These are phyloP conservation scores for Termitomyces titanicus DNA, from an alignment of 768 basidiomycete species.

Conservation along the genomic window DNA sequence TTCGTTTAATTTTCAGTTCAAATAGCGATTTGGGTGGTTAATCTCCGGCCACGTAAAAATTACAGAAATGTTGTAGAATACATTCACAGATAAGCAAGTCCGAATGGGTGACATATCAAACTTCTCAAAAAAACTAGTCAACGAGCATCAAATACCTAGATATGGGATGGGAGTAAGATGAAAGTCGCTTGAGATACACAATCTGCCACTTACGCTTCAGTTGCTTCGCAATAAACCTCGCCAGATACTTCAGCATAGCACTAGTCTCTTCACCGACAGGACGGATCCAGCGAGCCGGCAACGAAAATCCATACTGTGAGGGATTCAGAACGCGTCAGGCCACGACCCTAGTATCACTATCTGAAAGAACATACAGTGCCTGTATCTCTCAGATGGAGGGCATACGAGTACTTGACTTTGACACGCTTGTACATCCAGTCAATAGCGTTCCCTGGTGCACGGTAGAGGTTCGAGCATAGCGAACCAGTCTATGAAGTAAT, in stretches of 20 bases:
- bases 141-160: too few species aligned
- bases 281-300: conserved; percentile 69
- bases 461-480: conserved; percentile 44
- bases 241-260: conserved; percentile 61
- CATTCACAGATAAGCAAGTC: too few species aligned
- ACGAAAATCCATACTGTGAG: conserved; percentile 70
- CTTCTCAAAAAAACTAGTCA: too few species aligned
- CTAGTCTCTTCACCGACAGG: conserved; percentile 78
- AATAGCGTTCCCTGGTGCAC: conserved; percentile 59
- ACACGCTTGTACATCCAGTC: conserved; percentile 61
- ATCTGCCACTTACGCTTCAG: conserved; percentile 25
- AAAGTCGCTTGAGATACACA: too few species aligned
- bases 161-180: too few species aligned
- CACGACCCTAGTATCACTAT: too few species aligned
- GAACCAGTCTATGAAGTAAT: conserved; percentile 35
- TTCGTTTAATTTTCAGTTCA: too few species aligned
- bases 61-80: too few species aligned
- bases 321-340: neutral
- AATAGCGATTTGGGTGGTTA: too few species aligned
- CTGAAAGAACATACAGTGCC: conserved; percentile 65
- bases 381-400: conserved; percentile 63
- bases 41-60: too few species aligned
- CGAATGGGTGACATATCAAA: too few species aligned
- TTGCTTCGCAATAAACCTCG: conserved; percentile 56
- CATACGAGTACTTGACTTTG: conserved; percentile 60